Conservation (phyloP, 2,329 filamentous ascomycete genomes). For the Neofusicoccum sp. region DNA sequence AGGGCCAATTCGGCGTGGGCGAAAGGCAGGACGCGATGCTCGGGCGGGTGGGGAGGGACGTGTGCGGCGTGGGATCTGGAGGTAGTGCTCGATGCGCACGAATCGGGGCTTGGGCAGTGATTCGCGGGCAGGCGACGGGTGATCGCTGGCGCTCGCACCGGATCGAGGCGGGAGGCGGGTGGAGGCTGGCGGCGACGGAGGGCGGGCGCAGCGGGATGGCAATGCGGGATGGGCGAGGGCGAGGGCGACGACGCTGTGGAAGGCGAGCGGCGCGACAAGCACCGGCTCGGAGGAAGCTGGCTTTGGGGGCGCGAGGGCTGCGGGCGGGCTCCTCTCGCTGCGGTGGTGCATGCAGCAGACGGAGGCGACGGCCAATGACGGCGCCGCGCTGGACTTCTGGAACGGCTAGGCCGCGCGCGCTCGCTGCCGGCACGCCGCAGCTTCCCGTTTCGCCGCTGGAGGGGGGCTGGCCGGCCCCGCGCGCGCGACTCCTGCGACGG, state of each 20-base stretch:
- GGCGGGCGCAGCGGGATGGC: neutral
- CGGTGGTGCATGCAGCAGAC: neutral
- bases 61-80: neutral
- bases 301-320: neutral
- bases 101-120: neutral
- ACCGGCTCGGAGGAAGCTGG: neutral
- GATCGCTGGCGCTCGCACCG: constrained; percentile 4
- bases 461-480: neutral
- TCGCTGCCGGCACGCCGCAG: neutral
- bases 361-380: neutral
- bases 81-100: neutral
- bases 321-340: neutral
- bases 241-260: neutral
- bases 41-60: neutral
- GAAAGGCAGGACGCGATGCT: neutral
- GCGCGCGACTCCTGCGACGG: neutral
- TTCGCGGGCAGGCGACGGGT: constrained; percentile 1
- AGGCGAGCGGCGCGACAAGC: constrained; percentile 1
- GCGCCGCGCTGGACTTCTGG: neutral
- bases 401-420: constrained; percentile 9
- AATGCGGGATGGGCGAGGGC: neutral
- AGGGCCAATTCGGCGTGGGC: neutral
- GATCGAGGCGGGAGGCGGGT: constrained; percentile 4
- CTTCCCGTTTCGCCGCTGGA: constrained; percentile 10
- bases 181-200: neutral